These are phyloP conservation scores for Fusarium heterosporum DNA, from an alignment of 2,329 filamentous ascomycete species.

Conservation along the genomic window DNA sequence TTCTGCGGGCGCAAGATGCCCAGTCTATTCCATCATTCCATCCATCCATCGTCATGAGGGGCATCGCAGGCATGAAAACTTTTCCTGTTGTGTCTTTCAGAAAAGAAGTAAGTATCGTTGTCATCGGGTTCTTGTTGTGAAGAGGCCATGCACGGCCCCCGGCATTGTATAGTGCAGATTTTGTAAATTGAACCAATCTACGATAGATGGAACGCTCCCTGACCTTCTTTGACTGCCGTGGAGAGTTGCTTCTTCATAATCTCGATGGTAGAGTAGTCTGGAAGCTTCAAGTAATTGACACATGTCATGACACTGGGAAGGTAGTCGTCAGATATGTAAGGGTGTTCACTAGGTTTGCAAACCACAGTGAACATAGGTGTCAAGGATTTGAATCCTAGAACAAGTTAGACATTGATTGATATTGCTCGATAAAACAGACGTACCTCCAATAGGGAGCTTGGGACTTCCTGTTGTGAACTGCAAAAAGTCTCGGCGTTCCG, in stretches of 20 bases:
- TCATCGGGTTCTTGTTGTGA: conserved; percentile 14
- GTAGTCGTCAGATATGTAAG: conserved; percentile 94
- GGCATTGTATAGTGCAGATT: conserved; percentile 10
- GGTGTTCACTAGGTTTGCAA: conserved; percentile 96
- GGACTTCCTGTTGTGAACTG: conserved; percentile 98
- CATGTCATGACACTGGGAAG: conserved; percentile 99
- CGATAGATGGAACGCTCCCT: conserved; percentile 97
- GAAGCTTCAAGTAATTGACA: conserved; percentile 98
- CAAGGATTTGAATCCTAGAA: conserved; percentile 89
- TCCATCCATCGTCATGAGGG: conserved; percentile 43
- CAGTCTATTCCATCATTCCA: conserved; percentile 46
- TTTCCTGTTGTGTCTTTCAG: conserved; percentile 32
- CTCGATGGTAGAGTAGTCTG: conserved; percentile 86
- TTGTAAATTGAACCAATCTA: conserved; percentile 55
- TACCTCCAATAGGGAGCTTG: conserved; percentile 97
- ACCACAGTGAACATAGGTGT: conserved; percentile 99
- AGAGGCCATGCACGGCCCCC: not conserved
- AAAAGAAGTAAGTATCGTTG: conserved; percentile 22
- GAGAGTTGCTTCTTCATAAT: conserved; percentile 82
- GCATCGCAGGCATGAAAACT: conserved; percentile 37
- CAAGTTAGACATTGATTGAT: conserved; percentile 17
- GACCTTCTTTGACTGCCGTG: conserved; percentile 92
- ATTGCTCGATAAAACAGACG: conserved; percentile 49
- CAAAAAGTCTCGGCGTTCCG: conserved; percentile 89
- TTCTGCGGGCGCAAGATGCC: conserved; percentile 28